Conservation (phyloP, 2,329 filamentous ascomycete species). For the Pseudogymnoascus sp. region DNA sequence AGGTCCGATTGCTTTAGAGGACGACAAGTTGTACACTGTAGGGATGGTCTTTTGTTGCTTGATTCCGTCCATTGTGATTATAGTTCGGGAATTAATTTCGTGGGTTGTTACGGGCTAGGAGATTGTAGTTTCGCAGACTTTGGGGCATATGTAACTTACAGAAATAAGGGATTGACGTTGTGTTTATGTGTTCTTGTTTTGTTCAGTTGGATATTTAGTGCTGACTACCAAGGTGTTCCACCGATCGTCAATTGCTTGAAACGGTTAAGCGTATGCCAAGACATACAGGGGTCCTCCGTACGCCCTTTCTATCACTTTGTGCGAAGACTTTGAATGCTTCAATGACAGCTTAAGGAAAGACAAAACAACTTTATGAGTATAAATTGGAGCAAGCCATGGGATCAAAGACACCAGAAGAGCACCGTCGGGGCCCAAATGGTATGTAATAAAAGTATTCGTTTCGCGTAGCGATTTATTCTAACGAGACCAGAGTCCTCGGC, state of each 20-base stretch:
- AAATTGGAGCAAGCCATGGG: background rate
- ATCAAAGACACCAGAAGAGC: conserved; percentile 3
- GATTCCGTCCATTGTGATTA: background rate
- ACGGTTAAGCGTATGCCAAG: background rate
- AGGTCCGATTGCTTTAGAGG: conserved; percentile 19
- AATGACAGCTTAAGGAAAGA: background rate
- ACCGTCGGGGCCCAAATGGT: conserved; percentile 1
- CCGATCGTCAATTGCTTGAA: background rate
- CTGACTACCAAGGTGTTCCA: background rate
- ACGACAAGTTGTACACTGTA: conserved; percentile 22
- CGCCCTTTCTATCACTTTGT: background rate
- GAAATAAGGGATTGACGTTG: background rate
- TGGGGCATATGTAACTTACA: background rate
- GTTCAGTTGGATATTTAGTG: background rate
- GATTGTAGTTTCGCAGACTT: background rate
- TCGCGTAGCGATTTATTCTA: background rate
- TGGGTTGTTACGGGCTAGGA: no score
- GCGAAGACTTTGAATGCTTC: background rate
- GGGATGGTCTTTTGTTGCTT: conserved; percentile 14
- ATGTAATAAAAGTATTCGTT: background rate
- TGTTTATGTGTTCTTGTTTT: background rate
- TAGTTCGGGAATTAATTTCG: background rate
- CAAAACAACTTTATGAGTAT: conserved; percentile 1
- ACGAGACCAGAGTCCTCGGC: background rate
- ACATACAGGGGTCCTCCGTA: background rate